Conservation (phyloP, 257 asterid species). For the Primulina huaijiensis region DNA sequence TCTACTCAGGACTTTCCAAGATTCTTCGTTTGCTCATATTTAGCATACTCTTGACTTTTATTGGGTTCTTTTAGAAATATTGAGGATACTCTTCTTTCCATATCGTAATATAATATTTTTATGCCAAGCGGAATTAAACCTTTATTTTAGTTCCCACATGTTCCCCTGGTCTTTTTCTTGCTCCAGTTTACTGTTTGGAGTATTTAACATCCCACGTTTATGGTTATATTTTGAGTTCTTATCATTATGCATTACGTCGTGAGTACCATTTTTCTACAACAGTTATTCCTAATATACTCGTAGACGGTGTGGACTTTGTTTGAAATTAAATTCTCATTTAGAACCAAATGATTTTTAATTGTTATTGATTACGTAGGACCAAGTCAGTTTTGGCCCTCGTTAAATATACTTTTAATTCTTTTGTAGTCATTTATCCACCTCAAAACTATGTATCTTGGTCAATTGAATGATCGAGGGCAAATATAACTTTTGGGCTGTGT, state of each 20-base stretch:
- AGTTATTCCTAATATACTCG: background rate
- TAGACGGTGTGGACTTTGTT: background rate
- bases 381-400: background rate
- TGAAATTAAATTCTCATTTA: background rate
- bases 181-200: background rate
- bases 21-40: slow-evolving; percentile 9
- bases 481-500: slow-evolving; percentile 2
- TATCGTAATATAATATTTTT: background rate
- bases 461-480: slow-evolving; percentile 12
- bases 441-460: background rate
- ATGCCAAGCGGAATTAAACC: background rate
- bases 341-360: background rate
- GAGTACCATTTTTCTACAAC: background rate
- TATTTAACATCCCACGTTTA: background rate
- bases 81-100: slow-evolving; percentile 1
- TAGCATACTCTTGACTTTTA: background rate
- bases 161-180: background rate
- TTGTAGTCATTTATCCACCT: background rate
- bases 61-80: slow-evolving; percentile 13
- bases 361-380: background rate
- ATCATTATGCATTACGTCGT: background rate
- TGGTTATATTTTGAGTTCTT: no score
- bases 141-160: background rate
- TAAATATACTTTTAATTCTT: background rate
- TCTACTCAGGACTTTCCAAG: slow-evolving; percentile 6